A percentile compares a stretch with the other conserved stretches of the same genome.
These are phyloP conservation scores for Globisporangium cederbergense DNA, from an alignment of 352 stramenopile species.

Conservation along the genomic window DNA sequence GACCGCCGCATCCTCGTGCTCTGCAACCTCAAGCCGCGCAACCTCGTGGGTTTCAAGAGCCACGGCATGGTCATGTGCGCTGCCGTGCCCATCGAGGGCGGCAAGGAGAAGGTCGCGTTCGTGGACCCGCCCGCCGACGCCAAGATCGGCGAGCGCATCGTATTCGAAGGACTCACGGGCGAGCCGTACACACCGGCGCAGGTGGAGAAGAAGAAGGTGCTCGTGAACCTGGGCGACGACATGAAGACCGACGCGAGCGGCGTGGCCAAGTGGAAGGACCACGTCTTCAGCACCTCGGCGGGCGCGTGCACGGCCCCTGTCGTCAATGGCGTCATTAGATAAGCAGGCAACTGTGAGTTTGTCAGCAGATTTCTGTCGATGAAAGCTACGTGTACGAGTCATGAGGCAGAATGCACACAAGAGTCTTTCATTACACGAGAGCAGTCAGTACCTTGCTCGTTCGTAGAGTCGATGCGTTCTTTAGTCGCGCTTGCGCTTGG, in stretches of 20 bases:
- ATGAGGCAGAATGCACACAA: slow-evolving; percentile 3
- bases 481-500: slow-evolving; percentile 39
- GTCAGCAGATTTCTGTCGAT: background rate
- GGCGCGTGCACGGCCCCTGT: slow-evolving; percentile 73
- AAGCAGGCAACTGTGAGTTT: slow-evolving; percentile 17
- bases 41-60: slow-evolving; percentile 89
- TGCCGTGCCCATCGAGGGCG: slow-evolving; percentile 53
- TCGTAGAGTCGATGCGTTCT: background rate
- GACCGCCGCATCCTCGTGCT: slow-evolving; percentile 81
- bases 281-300: slow-evolving; percentile 70
- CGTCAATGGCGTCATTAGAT: slow-evolving; percentile 75
- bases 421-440: slow-evolving; percentile 10
- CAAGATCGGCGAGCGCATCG: slow-evolving; percentile 70
- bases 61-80: slow-evolving; percentile 92
- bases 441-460: background rate
- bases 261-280: slow-evolving; percentile 82
- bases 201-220: slow-evolving; percentile 89
- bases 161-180: slow-evolving; percentile 61
- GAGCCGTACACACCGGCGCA: slow-evolving; percentile 79
- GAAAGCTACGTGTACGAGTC: background rate
- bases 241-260: slow-evolving; percentile 79
- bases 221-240: slow-evolving; percentile 70
- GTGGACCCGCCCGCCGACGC: slow-evolving; percentile 78
- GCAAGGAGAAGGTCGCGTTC: slow-evolving; percentile 81
- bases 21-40: slow-evolving; percentile 90